These are phyloP conservation scores for Torulaspora franciscae DNA, from an alignment of 805 yeast species.

Conservation along the genomic window DNA sequence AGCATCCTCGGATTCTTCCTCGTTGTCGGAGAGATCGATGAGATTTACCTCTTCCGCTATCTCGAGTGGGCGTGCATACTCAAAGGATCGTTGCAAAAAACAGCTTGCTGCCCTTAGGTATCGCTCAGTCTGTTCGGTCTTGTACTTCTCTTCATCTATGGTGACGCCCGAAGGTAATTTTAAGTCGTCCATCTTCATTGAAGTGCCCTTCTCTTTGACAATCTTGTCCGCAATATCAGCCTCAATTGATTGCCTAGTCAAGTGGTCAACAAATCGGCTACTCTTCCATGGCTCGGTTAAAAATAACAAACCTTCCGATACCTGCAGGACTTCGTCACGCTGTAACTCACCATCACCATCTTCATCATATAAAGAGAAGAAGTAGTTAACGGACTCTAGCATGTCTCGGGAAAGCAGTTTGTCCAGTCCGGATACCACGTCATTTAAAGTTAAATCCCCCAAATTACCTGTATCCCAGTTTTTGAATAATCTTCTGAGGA, in stretches of 20 bases:
- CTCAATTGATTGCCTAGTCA: constrained; percentile 61
- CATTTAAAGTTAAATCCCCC: constrained; percentile 59
- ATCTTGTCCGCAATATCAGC: constrained; percentile 62
- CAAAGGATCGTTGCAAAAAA: constrained; percentile 82
- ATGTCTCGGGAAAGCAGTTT: constrained; percentile 64
- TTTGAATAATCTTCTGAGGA: constrained; percentile 58
- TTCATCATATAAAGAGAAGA: constrained; percentile 69
- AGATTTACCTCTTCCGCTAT: constrained; percentile 38
- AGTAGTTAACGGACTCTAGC: constrained; percentile 71
- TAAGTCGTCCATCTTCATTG: constrained; percentile 39
- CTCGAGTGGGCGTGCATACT: constrained; percentile 74
- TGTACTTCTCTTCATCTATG: constrained; percentile 59
- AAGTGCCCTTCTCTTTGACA: constrained; percentile 32
- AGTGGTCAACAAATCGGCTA: constrained; percentile 56
- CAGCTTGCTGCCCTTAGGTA: constrained; percentile 82
- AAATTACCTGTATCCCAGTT: constrained; percentile 61
- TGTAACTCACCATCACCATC: constrained; percentile 57
- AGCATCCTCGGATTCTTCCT: constrained; percentile 26
- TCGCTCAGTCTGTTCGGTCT: constrained; percentile 64
- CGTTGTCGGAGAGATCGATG: constrained; percentile 43
- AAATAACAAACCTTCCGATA: constrained; percentile 81
- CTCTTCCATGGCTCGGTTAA: constrained; percentile 85
- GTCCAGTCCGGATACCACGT: constrained; percentile 70
- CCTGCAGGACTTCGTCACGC: constrained; percentile 71
- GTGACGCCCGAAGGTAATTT: constrained; percentile 54